Conservation (phyloP, 2,329 filamentous ascomycete species). For the Byssochlamys sp. region DNA sequence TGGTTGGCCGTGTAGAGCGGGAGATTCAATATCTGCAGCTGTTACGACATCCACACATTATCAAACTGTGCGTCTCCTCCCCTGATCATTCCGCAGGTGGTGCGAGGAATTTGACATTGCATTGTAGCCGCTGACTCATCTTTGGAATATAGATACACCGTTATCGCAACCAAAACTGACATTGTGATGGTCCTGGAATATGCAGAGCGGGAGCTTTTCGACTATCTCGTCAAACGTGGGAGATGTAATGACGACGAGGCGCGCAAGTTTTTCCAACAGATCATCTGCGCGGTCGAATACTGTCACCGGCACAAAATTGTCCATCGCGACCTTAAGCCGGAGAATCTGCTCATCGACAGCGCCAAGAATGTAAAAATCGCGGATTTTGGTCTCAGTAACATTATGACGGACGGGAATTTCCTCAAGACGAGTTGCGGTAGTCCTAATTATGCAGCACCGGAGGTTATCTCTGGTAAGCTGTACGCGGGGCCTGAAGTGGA, state of each 20-base stretch:
- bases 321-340: conserved; percentile 91
- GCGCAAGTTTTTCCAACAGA: conserved; percentile 98
- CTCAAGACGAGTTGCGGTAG: conserved; percentile 97
- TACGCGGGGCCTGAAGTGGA: conserved; percentile 97
- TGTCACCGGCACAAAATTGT: conserved; percentile 98
- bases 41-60: conserved; percentile 92
- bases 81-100: neutral
- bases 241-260: conserved; percentile 84
- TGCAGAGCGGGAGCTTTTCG: conserved; percentile 89
- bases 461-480: conserved; percentile 94
- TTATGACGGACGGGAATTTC: conserved; percentile 99
- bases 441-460: conserved; percentile 93
- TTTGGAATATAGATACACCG: conserved; percentile 60
- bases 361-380: conserved; percentile 98
- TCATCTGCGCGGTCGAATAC: conserved; percentile 96
- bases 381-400: conserved; percentile 96
- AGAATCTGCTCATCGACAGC: conserved; percentile 90
- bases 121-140: neutral
- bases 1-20: conserved; percentile 92
- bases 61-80: conserved; percentile 68
- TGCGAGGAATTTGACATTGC: neutral
- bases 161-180: conserved; percentile 86
- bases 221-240: conserved; percentile 92
- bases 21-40: conserved; percentile 98
- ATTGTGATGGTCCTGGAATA: conserved; percentile 99